phyloP scores from a whole-genome alignment of 2,329 filamentous ascomycete species.

The Fusarium subglutinans region DNA sequence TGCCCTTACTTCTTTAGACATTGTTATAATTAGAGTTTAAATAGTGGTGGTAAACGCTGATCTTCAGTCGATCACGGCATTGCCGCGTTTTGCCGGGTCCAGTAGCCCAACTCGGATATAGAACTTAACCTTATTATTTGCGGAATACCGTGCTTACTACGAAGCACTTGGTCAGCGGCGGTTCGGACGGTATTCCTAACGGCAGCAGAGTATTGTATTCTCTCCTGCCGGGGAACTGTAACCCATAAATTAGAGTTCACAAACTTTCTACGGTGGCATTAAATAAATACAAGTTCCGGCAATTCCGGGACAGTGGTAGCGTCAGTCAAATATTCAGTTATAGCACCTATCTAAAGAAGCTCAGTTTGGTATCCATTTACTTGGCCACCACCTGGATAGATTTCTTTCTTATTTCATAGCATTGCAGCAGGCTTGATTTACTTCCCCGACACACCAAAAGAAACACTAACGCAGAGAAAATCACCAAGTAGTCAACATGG shows the following conservation, averaged over 20 bases:
- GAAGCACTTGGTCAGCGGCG: background rate
- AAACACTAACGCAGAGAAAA: rapidly evolving
- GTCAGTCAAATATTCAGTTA: rapidly evolving
- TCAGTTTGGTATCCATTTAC: background rate
- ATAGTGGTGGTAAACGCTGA: background rate
- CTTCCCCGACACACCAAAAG: background rate
- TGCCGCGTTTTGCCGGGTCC: background rate
- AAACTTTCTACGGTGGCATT: background rate
- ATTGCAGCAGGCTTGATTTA: rapidly evolving
- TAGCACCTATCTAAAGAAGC: rapidly evolving
- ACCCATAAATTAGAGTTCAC: rapidly evolving
- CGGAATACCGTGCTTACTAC: rapidly evolving
- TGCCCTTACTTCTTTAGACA: rapidly evolving
- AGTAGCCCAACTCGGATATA: no score
- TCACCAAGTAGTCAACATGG: rapidly evolving
- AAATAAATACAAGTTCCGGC: rapidly evolving
- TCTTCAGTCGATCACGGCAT: background rate
- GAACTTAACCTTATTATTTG: rapidly evolving
- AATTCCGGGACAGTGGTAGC: rapidly evolving
- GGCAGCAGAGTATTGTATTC: rapidly evolving
- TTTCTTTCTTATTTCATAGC: background rate
- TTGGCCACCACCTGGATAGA: background rate
- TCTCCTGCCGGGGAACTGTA: rapidly evolving
- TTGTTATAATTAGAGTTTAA: background rate
- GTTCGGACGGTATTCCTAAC: background rate